These are phyloP conservation scores for Penicillium manginii DNA, from an alignment of 495 filamentous ascomycete genomes.

Conservation along the genomic window DNA sequence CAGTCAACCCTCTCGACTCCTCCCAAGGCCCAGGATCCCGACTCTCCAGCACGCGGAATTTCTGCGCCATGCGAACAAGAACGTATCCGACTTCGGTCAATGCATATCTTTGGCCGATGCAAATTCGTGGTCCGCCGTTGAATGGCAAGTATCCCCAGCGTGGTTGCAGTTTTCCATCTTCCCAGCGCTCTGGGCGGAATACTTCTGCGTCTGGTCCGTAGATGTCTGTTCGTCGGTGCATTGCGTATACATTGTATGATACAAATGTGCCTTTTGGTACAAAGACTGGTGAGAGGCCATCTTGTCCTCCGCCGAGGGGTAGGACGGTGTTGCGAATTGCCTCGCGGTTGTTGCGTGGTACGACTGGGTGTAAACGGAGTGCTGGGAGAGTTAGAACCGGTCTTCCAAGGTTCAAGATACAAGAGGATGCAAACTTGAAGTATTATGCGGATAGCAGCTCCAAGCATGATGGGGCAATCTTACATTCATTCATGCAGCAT, in stretches of 20 bases:
- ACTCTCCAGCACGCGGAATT: too few relatives aligned
- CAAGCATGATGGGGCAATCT: too few relatives aligned
- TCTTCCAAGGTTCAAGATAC: too few relatives aligned
- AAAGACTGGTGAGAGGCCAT: not conserved
- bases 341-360: not conserved
- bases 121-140: conserved; percentile 57
- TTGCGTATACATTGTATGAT: conserved; percentile 47
- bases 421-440: too few relatives aligned
- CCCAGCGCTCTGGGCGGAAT: conserved; percentile 61
- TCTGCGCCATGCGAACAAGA: too few relatives aligned
- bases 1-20: too few relatives aligned
- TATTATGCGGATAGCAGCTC: too few relatives aligned
- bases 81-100: too few relatives aligned
- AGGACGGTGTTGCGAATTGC: not conserved
- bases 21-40: too few relatives aligned
- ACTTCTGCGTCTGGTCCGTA: conserved; percentile 55
- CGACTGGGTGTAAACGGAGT: not conserved
- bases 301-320: not conserved
- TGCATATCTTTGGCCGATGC: conserved; percentile 37
- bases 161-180: conserved; percentile 31
- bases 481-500: too few relatives aligned
- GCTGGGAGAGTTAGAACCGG: too few relatives aligned
- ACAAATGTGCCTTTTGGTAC: conserved; percentile 37
- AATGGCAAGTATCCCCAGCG: conserved; percentile 58
- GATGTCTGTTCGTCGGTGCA: conserved; percentile 55